phyloP scores from a whole-genome alignment of 2,329 filamentous ascomycete genomes.

The Xenoacremonium recifei region DNA sequence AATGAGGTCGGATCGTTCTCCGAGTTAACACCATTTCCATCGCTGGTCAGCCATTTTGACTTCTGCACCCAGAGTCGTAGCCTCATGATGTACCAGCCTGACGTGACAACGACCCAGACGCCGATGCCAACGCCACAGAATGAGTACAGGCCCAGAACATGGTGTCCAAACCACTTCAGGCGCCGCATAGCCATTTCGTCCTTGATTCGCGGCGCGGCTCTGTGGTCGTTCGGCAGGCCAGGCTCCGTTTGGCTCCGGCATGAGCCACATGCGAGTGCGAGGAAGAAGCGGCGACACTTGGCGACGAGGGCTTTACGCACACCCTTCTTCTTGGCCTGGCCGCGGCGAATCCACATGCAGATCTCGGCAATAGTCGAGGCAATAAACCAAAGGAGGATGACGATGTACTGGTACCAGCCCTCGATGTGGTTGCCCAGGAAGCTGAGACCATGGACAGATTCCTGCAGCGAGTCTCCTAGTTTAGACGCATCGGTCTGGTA shows the following conservation, averaged over 20 bases:
- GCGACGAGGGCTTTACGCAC: neutral
- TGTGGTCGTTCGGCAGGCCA: neutral
- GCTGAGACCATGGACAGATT: slow-evolving; percentile 5
- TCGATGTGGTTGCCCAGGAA: slow-evolving; percentile 8
- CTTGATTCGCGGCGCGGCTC: neutral
- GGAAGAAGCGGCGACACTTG: neutral
- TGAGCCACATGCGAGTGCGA: neutral
- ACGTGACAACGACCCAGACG: slow-evolving; percentile 8
- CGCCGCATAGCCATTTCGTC: slow-evolving; percentile 1
- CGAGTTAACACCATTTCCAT: slow-evolving; percentile 3
- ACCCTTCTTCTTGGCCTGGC: neutral
- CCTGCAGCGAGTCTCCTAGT: slow-evolving; percentile 1
- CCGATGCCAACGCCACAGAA: slow-evolving; percentile 6
- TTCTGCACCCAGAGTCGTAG: slow-evolving; percentile 7
- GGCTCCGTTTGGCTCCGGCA: neutral
- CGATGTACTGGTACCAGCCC: slow-evolving; percentile 11
- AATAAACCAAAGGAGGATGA: slow-evolving; percentile 9
- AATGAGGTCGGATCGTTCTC: slow-evolving; percentile 11
- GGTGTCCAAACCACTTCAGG: slow-evolving; percentile 6
- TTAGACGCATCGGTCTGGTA: slow-evolving; percentile 7
- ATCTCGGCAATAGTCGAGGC: slow-evolving; percentile 5
- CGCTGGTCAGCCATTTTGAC: slow-evolving; percentile 4
- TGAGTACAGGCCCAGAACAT: slow-evolving; percentile 5
- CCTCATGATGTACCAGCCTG: slow-evolving; percentile 3
- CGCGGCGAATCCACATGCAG: slow-evolving; percentile 8